Evolutionary conservation across 257 asterid species (phyloP).

Genomic region (Solanum peruvianum): DNA sequence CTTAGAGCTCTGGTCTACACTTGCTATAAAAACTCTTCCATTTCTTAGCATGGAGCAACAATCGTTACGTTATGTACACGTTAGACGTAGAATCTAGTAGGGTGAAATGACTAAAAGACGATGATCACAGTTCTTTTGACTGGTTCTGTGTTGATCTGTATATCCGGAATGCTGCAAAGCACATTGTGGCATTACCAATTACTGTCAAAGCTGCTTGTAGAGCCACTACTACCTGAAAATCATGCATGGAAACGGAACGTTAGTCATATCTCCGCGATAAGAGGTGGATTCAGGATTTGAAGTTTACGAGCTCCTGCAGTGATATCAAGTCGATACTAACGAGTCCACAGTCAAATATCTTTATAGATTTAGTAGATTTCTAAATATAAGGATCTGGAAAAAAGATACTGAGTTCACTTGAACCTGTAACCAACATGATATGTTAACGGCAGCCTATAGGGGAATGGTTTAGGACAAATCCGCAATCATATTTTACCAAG

Average conservation of each 20-base stretch:
- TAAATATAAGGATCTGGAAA: background rate
- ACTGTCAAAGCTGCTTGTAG: conserved; percentile 90
- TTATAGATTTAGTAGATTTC: background rate
- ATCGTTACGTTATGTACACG: background rate
- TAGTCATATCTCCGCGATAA: background rate
- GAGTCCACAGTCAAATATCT: background rate
- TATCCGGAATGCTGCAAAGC: conserved; percentile 85
- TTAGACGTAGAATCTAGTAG: background rate
- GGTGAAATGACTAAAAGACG: background rate
- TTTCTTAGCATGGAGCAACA: background rate
- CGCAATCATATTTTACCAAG: background rate
- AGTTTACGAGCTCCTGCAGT: background rate
- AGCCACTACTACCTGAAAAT: conserved; percentile 64
- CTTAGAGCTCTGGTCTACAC: background rate
- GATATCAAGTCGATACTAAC: background rate
- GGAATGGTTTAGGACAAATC: background rate
- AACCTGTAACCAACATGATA: background rate
- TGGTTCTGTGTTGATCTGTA: conserved; percentile 41
- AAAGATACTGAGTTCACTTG: background rate
- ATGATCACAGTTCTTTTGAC: conserved; percentile 29
- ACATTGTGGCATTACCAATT: conserved; percentile 80
- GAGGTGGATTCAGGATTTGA: background rate
- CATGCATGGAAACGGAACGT: background rate
- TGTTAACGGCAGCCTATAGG: background rate
- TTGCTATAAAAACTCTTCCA: background rate